These are phyloP conservation scores for Penicillium waksmanii DNA, from an alignment of 495 filamentous ascomycete species.

Conservation along the genomic window DNA sequence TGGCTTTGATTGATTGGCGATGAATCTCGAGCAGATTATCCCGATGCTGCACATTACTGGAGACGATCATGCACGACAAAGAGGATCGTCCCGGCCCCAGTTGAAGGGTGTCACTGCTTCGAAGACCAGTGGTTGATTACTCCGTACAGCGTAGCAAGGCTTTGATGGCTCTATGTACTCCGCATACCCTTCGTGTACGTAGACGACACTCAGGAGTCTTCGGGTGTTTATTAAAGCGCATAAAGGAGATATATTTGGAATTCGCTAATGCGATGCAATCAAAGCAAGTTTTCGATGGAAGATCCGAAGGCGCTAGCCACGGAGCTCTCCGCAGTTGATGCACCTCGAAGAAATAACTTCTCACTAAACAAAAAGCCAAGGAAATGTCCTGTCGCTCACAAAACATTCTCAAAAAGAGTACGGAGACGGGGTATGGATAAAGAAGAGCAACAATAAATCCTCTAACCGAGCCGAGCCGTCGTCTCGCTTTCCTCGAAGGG, in stretches of 20 bases:
- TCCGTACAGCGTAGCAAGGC: not conserved
- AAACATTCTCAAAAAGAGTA: not conserved
- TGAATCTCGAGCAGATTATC: not conserved
- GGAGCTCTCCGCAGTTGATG: not conserved
- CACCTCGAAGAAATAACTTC: not conserved
- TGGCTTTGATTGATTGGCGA: not conserved
- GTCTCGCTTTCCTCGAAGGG: not conserved
- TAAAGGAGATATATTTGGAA: not conserved
- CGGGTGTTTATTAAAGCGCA: not conserved
- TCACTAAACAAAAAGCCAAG: not conserved
- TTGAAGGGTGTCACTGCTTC: conserved; percentile 2
- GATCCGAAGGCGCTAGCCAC: not conserved
- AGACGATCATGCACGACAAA: conserved; percentile 7
- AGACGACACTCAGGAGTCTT: not conserved
- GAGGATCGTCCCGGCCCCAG: conserved; percentile 1
- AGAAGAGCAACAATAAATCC: not conserved
- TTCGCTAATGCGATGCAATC: not conserved
- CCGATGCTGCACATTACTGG: not conserved
- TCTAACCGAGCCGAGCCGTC: not conserved
- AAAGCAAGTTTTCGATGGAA: not conserved
- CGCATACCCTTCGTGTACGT: not conserved
- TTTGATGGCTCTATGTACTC: not conserved
- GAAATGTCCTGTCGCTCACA: not conserved
- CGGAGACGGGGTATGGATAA: not conserved
- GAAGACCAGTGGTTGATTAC: not conserved